Conservation (phyloP, 495 filamentous ascomycete genomes). For the Melanomma pulvis-pyrius region DNA sequence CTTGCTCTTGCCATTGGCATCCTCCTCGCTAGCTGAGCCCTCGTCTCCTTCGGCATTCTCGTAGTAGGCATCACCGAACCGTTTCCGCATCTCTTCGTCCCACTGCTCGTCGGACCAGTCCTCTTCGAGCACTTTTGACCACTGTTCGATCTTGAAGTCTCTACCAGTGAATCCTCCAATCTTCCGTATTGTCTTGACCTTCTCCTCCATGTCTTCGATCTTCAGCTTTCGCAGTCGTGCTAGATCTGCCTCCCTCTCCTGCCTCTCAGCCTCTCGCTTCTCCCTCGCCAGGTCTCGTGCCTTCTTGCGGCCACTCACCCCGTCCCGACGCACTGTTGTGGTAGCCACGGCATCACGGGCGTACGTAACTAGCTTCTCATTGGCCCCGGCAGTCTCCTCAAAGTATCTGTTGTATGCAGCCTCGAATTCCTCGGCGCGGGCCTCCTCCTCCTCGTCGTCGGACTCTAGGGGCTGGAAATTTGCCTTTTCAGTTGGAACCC, state of each 20-base stretch:
- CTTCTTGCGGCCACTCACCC: slow-evolving; percentile 73
- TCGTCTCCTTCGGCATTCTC: slow-evolving; percentile 51
- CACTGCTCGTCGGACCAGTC: slow-evolving; percentile 84
- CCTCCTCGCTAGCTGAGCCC: slow-evolving; percentile 46
- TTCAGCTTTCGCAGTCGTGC: slow-evolving; percentile 82
- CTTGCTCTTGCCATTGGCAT: slow-evolving; percentile 53
- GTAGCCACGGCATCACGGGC: slow-evolving; percentile 79
- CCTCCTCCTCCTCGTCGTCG: slow-evolving; percentile 84
- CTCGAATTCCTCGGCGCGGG: slow-evolving; percentile 82
- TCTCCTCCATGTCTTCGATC: slow-evolving; percentile 83
- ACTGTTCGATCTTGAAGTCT: slow-evolving; percentile 72
- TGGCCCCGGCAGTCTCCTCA: slow-evolving; percentile 82
- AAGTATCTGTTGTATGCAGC: slow-evolving; percentile 96
- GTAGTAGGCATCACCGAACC: slow-evolving; percentile 90
- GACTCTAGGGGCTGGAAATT: slow-evolving; percentile 80
- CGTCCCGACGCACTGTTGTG: slow-evolving; percentile 81
- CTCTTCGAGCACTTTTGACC: slow-evolving; percentile 78
- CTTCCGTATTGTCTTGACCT: slow-evolving; percentile 79
- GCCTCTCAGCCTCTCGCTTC: slow-evolving; percentile 76
- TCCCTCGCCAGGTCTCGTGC: slow-evolving; percentile 73
- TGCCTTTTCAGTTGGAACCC: slow-evolving; percentile 66
- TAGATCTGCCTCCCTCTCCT: slow-evolving; percentile 75
- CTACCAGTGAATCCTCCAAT: slow-evolving; percentile 77
- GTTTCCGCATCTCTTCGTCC: slow-evolving; percentile 83
- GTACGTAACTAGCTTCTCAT: slow-evolving; percentile 82